phyloP scores from a whole-genome alignment of 2,329 filamentous ascomycete species.

The Aspergillus sp. region DNA sequence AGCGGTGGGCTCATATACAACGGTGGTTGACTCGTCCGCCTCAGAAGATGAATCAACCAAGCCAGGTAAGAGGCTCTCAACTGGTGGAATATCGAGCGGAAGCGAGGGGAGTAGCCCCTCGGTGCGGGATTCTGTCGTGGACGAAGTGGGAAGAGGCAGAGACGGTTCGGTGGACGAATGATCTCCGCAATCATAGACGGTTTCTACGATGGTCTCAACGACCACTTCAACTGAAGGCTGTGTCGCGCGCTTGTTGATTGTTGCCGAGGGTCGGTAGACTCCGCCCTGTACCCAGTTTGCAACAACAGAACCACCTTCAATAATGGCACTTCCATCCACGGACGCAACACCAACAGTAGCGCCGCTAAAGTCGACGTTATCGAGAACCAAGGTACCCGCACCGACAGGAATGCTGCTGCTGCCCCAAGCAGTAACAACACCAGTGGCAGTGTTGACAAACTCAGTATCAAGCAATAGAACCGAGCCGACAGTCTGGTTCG shows the following conservation, averaged over 20 bases:
- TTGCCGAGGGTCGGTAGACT: constrained; percentile 58
- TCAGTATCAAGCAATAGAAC: constrained; percentile 80
- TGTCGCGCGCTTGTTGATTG: constrained; percentile 32
- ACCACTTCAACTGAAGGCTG: constrained; percentile 27
- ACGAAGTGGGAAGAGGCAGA: not conserved
- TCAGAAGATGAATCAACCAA: constrained; percentile 8
- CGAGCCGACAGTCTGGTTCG: constrained; percentile 79
- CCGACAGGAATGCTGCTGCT: constrained; percentile 64
- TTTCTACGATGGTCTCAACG: constrained; percentile 34
- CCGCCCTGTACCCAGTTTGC: constrained; percentile 79
- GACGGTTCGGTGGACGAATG: constrained; percentile 10
- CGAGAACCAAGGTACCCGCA: constrained; percentile 81
- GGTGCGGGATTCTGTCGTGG: not conserved
- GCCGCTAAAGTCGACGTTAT: constrained; percentile 84
- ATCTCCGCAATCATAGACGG: constrained; percentile 30
- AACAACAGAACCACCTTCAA: constrained; percentile 72
- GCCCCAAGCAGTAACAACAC: constrained; percentile 76
- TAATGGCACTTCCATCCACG: constrained; percentile 61
- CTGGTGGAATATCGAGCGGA: not conserved
- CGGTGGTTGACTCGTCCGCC: not conserved
- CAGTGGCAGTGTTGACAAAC: constrained; percentile 75
- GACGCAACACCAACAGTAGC: constrained; percentile 69
- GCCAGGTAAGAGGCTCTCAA: constrained; percentile 16
- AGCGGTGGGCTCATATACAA: not conserved
- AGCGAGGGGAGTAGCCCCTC: constrained; percentile 1